Conservation (phyloP, 2,329 filamentous ascomycete species). For the Cercospora berteroae region DNA sequence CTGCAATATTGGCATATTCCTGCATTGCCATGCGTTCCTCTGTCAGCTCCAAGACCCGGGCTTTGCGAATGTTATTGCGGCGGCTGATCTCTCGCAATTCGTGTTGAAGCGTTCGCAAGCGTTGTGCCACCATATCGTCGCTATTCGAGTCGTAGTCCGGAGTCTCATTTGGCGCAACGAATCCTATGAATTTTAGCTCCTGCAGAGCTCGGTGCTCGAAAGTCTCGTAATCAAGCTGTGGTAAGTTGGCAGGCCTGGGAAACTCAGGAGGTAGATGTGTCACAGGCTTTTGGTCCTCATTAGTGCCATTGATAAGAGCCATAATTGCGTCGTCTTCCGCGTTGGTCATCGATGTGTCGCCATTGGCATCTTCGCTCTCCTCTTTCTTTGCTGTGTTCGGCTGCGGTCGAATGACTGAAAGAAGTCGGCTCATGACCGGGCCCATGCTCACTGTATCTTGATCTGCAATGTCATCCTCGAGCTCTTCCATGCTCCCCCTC, state of each 20-base stretch:
- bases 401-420: slow-evolving; percentile 75
- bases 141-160: slow-evolving; percentile 85
- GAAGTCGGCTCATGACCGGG: slow-evolving; percentile 76
- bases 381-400: slow-evolving; percentile 53
- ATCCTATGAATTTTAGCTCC: slow-evolving; percentile 86
- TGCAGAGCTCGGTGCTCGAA: slow-evolving; percentile 89
- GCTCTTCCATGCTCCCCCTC: slow-evolving; percentile 78
- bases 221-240: slow-evolving; percentile 74
- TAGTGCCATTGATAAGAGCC: slow-evolving; percentile 38
- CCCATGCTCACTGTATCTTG: slow-evolving; percentile 87
- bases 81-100: slow-evolving; percentile 80
- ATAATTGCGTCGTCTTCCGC: slow-evolving; percentile 45
- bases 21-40: slow-evolving; percentile 93
- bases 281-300: slow-evolving; percentile 54
- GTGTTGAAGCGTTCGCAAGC: slow-evolving; percentile 78
- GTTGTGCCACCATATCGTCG: slow-evolving; percentile 90
- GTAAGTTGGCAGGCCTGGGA: slow-evolving; percentile 29
- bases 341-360: slow-evolving; percentile 44
- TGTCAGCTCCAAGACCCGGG: slow-evolving; percentile 79
- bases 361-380: slow-evolving; percentile 47
- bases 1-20: slow-evolving; percentile 93
- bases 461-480: slow-evolving; percentile 82
- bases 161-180: slow-evolving; percentile 61
- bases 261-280: slow-evolving; percentile 63
- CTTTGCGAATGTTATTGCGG: slow-evolving; percentile 86